These are phyloP conservation scores for Plasmodium vivax DNA, from an alignment of 169 alveolate genomes.

Conservation along the genomic window DNA sequence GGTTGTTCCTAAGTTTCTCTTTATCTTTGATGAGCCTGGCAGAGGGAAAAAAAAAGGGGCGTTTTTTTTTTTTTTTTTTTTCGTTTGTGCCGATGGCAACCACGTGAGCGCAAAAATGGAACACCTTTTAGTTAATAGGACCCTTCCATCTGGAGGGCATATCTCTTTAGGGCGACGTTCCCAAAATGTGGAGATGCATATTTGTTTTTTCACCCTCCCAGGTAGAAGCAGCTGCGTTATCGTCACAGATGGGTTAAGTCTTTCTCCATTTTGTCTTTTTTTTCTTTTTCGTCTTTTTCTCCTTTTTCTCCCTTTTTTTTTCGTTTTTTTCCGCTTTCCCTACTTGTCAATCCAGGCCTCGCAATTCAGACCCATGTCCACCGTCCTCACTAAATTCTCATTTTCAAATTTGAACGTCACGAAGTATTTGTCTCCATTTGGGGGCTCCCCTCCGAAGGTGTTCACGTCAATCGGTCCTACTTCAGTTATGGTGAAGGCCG, in stretches of 20 bases:
- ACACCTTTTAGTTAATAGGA: background rate
- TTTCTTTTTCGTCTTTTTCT: background rate
- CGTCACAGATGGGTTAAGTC: background rate
- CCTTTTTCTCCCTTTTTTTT: background rate
- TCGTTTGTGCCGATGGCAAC: background rate
- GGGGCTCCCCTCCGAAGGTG: background rate
- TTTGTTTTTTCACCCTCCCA: too few species aligned
- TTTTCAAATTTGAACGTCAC: constrained; percentile 64
- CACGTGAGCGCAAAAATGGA: background rate
- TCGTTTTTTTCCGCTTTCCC: background rate
- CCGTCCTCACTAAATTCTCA: constrained; percentile 43
- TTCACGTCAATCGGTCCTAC: background rate
- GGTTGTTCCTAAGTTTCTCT: constrained; percentile 34
- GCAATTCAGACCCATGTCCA: constrained; percentile 58
- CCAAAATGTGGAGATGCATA: background rate
- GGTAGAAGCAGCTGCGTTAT: background rate
- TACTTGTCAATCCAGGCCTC: constrained; percentile 76
- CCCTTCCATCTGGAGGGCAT: background rate
- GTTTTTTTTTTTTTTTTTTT: background rate
- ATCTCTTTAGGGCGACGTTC: background rate
- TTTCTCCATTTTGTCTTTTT: background rate
- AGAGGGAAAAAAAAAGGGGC: background rate
- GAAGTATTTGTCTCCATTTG: constrained; percentile 33
- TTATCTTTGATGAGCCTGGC: constrained; percentile 63
- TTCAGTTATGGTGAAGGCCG: constrained; percentile 46